Percentiles rank a stretch among this genome's conserved stretches.
phyloP scores from a whole-genome alignment of 352 stramenopile species.

The Pythium apleroticum region DNA sequence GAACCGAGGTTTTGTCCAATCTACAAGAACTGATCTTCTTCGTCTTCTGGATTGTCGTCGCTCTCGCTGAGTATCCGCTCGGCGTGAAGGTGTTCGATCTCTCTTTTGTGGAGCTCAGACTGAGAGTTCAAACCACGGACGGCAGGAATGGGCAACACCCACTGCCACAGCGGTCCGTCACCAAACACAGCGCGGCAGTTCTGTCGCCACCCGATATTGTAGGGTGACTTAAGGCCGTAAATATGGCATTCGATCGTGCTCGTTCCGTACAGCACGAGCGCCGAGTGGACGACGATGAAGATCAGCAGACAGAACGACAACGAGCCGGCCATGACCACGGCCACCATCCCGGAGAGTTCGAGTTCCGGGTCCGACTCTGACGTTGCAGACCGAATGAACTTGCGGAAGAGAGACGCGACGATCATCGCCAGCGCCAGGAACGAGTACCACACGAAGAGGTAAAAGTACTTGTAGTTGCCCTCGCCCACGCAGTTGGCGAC shows the following conservation, averaged over 20 bases:
- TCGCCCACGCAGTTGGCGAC: slow-evolving; percentile 85
- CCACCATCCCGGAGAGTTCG: slow-evolving; percentile 54
- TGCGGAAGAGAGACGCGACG: slow-evolving; percentile 47
- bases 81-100: slow-evolving; percentile 49
- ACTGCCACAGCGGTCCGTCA: slow-evolving; percentile 48
- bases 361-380: slow-evolving; percentile 25
- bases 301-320: slow-evolving; percentile 67
- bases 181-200: slow-evolving; percentile 63
- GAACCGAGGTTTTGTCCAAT: neutral
- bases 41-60: slow-evolving; percentile 42
- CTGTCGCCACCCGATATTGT: slow-evolving; percentile 61
- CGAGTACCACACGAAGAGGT: slow-evolving; percentile 80
- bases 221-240: slow-evolving; percentile 63
- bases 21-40: slow-evolving; percentile 63
- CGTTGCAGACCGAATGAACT: slow-evolving; percentile 40
- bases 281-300: slow-evolving; percentile 74
- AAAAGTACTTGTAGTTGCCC: slow-evolving; percentile 88
- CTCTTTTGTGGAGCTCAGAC: slow-evolving; percentile 40
- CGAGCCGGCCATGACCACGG: slow-evolving; percentile 67
- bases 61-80: slow-evolving; percentile 39
- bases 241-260: slow-evolving; percentile 84
- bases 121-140: slow-evolving; percentile 16
- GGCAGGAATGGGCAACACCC: slow-evolving; percentile 46
- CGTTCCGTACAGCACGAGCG: slow-evolving; percentile 59
- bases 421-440: slow-evolving; percentile 69